phyloP scores from a whole-genome alignment of 176 grass and related monocot species.

The Avena sativa region DNA sequence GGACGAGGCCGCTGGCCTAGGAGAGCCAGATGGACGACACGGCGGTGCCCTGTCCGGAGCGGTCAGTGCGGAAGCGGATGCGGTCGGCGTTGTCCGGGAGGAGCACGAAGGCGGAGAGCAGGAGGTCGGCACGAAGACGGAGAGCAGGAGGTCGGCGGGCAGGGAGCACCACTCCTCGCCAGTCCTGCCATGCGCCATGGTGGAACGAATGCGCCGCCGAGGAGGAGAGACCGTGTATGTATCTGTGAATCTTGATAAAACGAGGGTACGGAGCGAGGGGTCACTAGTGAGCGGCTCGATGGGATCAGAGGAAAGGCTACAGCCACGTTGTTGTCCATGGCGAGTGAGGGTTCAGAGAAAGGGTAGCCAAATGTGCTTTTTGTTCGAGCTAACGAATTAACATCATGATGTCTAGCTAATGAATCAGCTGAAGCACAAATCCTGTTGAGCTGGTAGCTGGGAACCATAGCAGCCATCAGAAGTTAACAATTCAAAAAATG shows the following conservation, averaged over 20 bases:
- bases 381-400: too few relatives aligned
- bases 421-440: too few relatives aligned
- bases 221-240: neutral
- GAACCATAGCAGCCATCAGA: too few relatives aligned
- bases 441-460: too few relatives aligned
- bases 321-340: too few relatives aligned
- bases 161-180: conserved; percentile 45
- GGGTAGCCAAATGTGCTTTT: too few relatives aligned
- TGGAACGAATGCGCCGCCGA: neutral
- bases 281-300: too few relatives aligned
- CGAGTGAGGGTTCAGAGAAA: too few relatives aligned
- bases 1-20: neutral
- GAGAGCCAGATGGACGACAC: conserved; percentile 48
- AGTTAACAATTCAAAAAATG: too few relatives aligned
- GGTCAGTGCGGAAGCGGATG: conserved; percentile 44
- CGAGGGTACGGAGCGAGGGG: too few relatives aligned
- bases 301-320: too few relatives aligned
- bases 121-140: conserved; percentile 41
- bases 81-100: conserved; percentile 47
- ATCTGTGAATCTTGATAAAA: neutral
- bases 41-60: conserved; percentile 14
- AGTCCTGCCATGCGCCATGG: neutral
- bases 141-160: conserved; percentile 40
- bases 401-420: too few relatives aligned
- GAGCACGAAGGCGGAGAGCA: conserved; percentile 31